phyloP scores from a whole-genome alignment of 768 basidiomycete species.

The Pseudohyphozyma bogoriensis region DNA sequence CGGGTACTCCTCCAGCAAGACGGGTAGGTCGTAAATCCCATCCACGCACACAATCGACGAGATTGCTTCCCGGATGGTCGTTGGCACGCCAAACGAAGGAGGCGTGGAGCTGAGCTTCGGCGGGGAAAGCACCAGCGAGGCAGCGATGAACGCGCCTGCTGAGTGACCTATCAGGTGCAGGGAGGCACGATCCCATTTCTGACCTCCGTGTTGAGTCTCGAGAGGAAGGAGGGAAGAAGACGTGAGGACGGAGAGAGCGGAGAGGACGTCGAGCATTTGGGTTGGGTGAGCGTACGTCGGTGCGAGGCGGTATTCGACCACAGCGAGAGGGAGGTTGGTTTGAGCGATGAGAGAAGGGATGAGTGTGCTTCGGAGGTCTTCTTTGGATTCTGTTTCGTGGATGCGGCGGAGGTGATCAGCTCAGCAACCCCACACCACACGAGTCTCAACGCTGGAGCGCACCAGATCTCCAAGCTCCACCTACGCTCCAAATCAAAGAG shows the following conservation, averaged over 20 bases:
- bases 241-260: slow-evolving; percentile 13
- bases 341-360: not conserved
- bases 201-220: not conserved
- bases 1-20: slow-evolving; percentile 32
- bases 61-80: not conserved
- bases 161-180: slow-evolving; percentile 22
- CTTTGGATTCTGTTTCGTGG: not conserved
- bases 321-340: not conserved
- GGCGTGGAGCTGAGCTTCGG: not conserved
- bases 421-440: not conserved
- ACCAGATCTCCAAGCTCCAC: not conserved
- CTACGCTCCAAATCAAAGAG: not conserved
- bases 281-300: slow-evolving; percentile 14
- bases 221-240: slow-evolving; percentile 1
- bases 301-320: slow-evolving; percentile 1
- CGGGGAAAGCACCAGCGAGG: slow-evolving; percentile 4
- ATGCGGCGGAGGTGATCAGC: not conserved
- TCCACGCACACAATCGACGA: slow-evolving; percentile 24
- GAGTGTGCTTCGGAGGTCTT: not conserved
- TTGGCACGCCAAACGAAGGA: slow-evolving; percentile 6
- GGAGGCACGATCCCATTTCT: slow-evolving; percentile 6
- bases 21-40: slow-evolving; percentile 31
- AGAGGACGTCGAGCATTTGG: slow-evolving; percentile 17
- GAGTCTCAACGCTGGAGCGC: not conserved
- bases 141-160: slow-evolving; percentile 24